Conservation (phyloP, 441 rosid genomes). For the Melianthus villosus region DNA sequence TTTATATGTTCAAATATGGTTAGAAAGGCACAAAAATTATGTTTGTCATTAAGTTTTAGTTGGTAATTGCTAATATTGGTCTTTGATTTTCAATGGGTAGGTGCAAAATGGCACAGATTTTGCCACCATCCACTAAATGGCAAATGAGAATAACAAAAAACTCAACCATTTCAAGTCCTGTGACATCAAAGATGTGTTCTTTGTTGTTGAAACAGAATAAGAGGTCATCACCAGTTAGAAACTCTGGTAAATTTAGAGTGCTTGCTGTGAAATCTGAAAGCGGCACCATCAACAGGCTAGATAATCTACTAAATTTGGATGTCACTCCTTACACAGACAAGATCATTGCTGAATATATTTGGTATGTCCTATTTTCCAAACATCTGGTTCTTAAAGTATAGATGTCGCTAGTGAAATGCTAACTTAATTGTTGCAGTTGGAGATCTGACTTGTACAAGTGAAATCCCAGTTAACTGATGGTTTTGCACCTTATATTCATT, state of each 20-base stretch:
- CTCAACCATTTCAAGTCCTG: conserved; percentile 25
- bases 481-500: neutral
- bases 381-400: neutral
- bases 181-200: conserved; percentile 44
- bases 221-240: conserved; percentile 27
- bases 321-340: conserved; percentile 57
- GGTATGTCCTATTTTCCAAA: conserved; percentile 24
- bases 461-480: neutral
- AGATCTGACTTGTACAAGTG: neutral
- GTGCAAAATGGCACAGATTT: conserved; percentile 61
- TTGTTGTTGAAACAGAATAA: conserved; percentile 53
- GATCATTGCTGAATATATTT: conserved; percentile 87
- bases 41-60: neutral
- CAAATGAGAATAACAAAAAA: conserved; percentile 52
- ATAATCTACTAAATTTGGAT: conserved; percentile 65
- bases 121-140: conserved; percentile 67
- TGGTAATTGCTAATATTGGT: neutral
- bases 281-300: conserved; percentile 57
- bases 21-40: neutral
- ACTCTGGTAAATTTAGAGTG: conserved; percentile 38
- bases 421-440: neutral
- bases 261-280: conserved; percentile 51
- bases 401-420: neutral
- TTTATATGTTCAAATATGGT: too few species aligned
- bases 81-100: conserved; percentile 11